A percentile compares a stretch with the other conserved stretches of the same genome.
These are phyloP conservation scores for Populus alba DNA, from an alignment of 345 rosid genomes.

Conservation along the genomic window DNA sequence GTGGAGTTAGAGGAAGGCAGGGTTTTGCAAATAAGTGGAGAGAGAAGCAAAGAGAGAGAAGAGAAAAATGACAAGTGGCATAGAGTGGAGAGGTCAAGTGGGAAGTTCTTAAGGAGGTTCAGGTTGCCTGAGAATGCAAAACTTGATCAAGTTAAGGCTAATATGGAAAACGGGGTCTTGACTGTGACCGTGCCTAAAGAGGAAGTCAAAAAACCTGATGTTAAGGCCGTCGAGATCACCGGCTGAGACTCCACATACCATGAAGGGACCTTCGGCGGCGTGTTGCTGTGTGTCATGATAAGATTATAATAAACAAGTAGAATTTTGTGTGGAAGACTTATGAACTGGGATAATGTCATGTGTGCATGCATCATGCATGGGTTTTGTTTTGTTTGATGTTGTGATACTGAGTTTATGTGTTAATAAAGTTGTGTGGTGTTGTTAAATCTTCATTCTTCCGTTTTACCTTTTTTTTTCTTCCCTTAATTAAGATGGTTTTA, in stretches of 20 bases:
- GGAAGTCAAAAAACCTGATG: not conserved
- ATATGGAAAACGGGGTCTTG: conserved; percentile 8
- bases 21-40: conserved; percentile 11
- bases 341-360: not conserved
- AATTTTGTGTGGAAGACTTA: not conserved
- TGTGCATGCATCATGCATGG: not conserved
- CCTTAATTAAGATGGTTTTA: not conserved
- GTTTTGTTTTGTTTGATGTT: not conserved
- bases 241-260: not conserved
- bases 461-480: too few relatives aligned
- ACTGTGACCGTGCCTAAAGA: not conserved
- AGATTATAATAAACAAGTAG: not conserved
- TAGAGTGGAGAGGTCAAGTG: not conserved
- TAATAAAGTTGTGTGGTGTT: not conserved
- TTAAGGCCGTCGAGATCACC: not conserved
- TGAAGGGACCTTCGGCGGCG: not conserved
- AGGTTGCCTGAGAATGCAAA: conserved; percentile 13
- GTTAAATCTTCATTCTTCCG: not conserved
- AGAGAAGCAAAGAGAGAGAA: conserved; percentile 1
- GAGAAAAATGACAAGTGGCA: conserved; percentile 12
- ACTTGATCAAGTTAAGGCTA: not conserved
- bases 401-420: not conserved
- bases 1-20: conserved; percentile 3
- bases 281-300: not conserved
- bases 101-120: conserved; percentile 9